Percentiles rank a stretch among this genome's conserved stretches.
These are phyloP conservation scores for Excoecaria cochinchinensis DNA, from an alignment of 345 rosid genomes.

Conservation along the genomic window DNA sequence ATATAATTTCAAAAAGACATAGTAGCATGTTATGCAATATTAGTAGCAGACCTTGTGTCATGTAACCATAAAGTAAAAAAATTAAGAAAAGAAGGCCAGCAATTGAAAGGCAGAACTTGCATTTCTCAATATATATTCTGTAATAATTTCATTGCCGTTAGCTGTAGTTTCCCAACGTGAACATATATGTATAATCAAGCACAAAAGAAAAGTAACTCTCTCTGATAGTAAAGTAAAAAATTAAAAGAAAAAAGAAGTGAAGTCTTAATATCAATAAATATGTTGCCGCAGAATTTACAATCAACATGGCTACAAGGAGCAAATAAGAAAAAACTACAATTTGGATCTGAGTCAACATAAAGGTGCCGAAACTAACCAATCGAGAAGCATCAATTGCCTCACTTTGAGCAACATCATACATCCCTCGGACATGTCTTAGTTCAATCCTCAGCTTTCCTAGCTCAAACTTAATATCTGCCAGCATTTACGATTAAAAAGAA, in stretches of 20 bases:
- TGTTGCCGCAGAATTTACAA: not conserved
- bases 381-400: conserved; percentile 76
- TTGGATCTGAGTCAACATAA: not conserved
- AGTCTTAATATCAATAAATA: too few species aligned
- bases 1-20: too few species aligned
- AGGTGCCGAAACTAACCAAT: conserved; percentile 51
- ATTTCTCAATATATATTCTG: too few species aligned
- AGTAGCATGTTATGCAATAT: too few species aligned
- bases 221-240: too few species aligned
- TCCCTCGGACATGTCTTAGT: conserved; percentile 74
- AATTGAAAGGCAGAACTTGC: not conserved
- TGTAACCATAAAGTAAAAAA: too few species aligned
- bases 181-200: too few species aligned
- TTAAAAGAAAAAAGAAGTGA: too few species aligned
- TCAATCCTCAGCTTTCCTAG: conserved; percentile 82
- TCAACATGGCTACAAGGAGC: not conserved
- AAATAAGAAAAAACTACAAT: not conserved
- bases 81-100: not conserved
- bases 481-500: conserved; percentile 18
- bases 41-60: too few species aligned
- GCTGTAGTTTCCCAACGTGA: too few species aligned
- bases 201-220: too few species aligned
- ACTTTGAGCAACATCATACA: conserved; percentile 70
- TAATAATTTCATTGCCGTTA: too few species aligned
- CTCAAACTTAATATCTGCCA: conserved; percentile 64